These are phyloP conservation scores for Leavenworthia alabamica DNA, from an alignment of 345 rosid genomes.

Conservation along the genomic window DNA sequence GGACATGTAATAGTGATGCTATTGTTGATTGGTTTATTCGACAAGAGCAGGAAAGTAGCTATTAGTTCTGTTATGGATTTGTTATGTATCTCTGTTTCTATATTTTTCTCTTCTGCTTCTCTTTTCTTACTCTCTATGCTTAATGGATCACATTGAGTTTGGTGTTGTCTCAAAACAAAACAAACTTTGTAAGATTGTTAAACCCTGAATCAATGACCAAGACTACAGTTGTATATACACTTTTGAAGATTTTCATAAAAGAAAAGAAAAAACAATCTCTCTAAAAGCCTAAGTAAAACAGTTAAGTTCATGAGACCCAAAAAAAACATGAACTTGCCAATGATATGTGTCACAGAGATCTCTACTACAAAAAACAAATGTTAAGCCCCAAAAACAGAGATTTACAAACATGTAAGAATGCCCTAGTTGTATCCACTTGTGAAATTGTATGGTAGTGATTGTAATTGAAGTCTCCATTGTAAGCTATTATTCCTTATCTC, in stretches of 20 bases:
- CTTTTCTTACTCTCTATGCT: slow-evolving; percentile 83
- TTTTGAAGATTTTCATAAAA: neutral
- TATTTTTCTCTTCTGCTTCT: slow-evolving; percentile 70
- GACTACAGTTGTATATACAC: neutral
- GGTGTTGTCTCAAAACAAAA: neutral
- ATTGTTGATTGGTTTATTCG: slow-evolving; percentile 77
- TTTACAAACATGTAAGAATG: neutral
- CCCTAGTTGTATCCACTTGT: slow-evolving; percentile 6
- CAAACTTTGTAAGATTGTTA: slow-evolving; percentile 3
- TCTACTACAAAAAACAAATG: neutral
- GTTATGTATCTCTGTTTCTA: slow-evolving; percentile 74
- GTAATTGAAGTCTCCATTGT: slow-evolving; percentile 8
- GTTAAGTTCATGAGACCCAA: slow-evolving; percentile 10
- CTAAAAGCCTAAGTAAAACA: neutral
- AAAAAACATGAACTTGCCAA: slow-evolving; percentile 28
- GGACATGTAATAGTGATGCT: slow-evolving; percentile 98
- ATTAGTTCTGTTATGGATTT: slow-evolving; percentile 61
- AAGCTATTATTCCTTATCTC: slow-evolving; percentile 28
- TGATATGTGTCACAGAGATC: neutral
- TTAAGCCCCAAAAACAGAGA: neutral
- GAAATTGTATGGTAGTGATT: slow-evolving; percentile 15
- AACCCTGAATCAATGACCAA: neutral
- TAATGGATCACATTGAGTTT: slow-evolving; percentile 29
- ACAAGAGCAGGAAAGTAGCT: slow-evolving; percentile 69
- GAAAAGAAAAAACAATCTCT: neutral